Evolutionary conservation across 495 filamentous ascomycete genomes (phyloP).

Genomic region (Cryomyces minteri): DNA sequence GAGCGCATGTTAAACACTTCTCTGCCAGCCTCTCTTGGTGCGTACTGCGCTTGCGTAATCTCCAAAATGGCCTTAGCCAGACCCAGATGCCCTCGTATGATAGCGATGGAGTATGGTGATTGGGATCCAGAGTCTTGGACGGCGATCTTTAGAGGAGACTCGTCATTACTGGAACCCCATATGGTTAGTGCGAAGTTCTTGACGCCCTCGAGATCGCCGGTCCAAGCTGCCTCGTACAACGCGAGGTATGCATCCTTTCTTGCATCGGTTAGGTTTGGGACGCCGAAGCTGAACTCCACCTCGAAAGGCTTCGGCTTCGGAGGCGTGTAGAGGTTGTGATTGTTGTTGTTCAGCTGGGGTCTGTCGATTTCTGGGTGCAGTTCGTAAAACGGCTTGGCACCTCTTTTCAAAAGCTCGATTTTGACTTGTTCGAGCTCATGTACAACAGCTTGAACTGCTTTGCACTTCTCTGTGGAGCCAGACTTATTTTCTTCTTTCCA

Average conservation of each 20-base stretch:
- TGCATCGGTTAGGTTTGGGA: constrained; percentile 31
- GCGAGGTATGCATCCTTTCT: constrained; percentile 34
- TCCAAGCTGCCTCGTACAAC: constrained; percentile 48
- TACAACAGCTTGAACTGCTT: constrained; percentile 28
- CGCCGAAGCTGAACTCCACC: constrained; percentile 28
- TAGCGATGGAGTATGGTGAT: constrained; percentile 44
- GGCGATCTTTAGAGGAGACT: constrained; percentile 41
- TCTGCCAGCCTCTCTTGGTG: constrained; percentile 22
- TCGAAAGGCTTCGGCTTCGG: constrained; percentile 21
- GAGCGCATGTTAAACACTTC: constrained; percentile 27
- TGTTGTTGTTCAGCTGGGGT: background rate
- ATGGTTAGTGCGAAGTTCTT: constrained; percentile 30
- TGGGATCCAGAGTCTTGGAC: constrained; percentile 27
- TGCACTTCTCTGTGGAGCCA: constrained; percentile 26
- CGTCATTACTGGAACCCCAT: constrained; percentile 22
- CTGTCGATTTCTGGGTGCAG: constrained; percentile 33
- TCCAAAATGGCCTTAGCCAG: constrained; percentile 43
- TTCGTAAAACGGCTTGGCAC: constrained; percentile 46
- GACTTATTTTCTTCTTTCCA: too few species aligned
- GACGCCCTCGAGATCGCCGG: constrained; percentile 40
- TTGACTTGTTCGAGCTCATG: constrained; percentile 34
- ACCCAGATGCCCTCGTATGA: constrained; percentile 39
- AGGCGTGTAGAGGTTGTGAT: background rate
- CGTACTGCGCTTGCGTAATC: constrained; percentile 48
- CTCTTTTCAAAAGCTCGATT: constrained; percentile 28